Percentiles rank a stretch among this genome's conserved stretches.
Conservation (phyloP, 129 eudicot species). For the Escallonia rubra region DNA sequence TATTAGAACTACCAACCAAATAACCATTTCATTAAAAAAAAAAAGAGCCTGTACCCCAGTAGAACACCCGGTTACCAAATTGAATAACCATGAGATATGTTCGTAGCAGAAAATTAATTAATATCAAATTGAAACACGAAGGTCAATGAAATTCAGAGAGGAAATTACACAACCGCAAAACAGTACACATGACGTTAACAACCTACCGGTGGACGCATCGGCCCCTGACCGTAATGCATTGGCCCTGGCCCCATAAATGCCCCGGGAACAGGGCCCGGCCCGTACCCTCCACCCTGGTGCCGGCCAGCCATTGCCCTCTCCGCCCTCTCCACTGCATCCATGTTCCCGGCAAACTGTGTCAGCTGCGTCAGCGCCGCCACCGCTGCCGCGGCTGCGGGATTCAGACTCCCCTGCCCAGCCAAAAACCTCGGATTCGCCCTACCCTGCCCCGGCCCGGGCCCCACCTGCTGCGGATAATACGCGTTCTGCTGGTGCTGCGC, state of each 20-base stretch:
- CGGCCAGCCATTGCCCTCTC: not conserved
- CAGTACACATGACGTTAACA: not conserved
- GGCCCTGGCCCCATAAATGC: constrained; percentile 20
- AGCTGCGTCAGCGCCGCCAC: constrained; percentile 43
- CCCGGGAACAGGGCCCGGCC: constrained; percentile 16
- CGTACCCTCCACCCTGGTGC: constrained; percentile 14
- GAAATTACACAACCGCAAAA: not conserved
- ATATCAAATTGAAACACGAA: too few relatives aligned
- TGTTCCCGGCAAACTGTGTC: constrained; percentile 39
- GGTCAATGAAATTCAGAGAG: too few relatives aligned
- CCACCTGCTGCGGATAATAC: constrained; percentile 10
- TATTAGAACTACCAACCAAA: too few relatives aligned
- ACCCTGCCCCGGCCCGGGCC: not conserved
- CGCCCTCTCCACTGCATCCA: constrained; percentile 33
- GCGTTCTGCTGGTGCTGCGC: constrained; percentile 30
- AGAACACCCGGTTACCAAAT: not conserved
- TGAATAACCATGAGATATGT: not conserved
- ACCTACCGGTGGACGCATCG: constrained; percentile 35
- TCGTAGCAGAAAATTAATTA: too few relatives aligned
- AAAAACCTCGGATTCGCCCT: not conserved
- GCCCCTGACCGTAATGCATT: constrained; percentile 20
- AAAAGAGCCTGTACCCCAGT: too few relatives aligned
- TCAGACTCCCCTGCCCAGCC: constrained; percentile 17
- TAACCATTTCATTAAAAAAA: too few relatives aligned
- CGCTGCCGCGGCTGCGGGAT: constrained; percentile 40